Conservation (phyloP, 2,329 filamentous ascomycete genomes). For the Fusarium napiforme region DNA sequence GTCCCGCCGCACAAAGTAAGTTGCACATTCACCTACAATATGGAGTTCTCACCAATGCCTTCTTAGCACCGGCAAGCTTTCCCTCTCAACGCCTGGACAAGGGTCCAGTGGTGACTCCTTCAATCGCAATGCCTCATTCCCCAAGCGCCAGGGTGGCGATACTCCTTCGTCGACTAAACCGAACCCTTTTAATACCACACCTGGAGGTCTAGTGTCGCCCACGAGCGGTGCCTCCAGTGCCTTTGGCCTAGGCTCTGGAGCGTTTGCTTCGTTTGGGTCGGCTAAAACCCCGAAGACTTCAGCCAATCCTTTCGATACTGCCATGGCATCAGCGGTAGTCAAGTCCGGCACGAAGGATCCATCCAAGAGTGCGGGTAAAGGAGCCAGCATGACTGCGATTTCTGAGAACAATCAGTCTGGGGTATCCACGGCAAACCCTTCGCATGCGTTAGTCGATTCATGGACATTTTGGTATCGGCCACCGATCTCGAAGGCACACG, state of each 20-base stretch:
- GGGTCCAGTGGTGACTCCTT: constrained; percentile 64
- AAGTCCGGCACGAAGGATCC: constrained; percentile 50
- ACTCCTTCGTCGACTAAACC: constrained; percentile 73
- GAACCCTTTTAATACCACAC: constrained; percentile 81
- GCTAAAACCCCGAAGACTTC: constrained; percentile 89
- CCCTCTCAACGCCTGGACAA: constrained; percentile 78
- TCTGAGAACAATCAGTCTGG: constrained; percentile 52
- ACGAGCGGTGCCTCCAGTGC: constrained; percentile 80
- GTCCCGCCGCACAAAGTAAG: constrained; percentile 86
- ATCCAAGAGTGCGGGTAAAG: constrained; percentile 45
- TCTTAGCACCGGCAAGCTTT: constrained; percentile 85
- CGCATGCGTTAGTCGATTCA: constrained; percentile 76
- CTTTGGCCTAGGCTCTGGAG: constrained; percentile 93
- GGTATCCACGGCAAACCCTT: constrained; percentile 56
- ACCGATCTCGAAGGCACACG: constrained; percentile 93
- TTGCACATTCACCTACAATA: constrained; percentile 24
- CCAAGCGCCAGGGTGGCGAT: constrained; percentile 80
- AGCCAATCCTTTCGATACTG: constrained; percentile 82
- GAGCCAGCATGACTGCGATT: constrained; percentile 57
- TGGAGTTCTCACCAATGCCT: constrained; percentile 27
- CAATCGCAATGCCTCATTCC: constrained; percentile 71
- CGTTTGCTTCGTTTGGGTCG: constrained; percentile 88
- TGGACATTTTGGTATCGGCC: constrained; percentile 99
- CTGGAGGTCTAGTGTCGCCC: constrained; percentile 61
- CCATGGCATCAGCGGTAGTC: constrained; percentile 60